phyloP scores from a whole-genome alignment of 2,329 filamentous ascomycete genomes.

The Colletotrichum lupini region DNA sequence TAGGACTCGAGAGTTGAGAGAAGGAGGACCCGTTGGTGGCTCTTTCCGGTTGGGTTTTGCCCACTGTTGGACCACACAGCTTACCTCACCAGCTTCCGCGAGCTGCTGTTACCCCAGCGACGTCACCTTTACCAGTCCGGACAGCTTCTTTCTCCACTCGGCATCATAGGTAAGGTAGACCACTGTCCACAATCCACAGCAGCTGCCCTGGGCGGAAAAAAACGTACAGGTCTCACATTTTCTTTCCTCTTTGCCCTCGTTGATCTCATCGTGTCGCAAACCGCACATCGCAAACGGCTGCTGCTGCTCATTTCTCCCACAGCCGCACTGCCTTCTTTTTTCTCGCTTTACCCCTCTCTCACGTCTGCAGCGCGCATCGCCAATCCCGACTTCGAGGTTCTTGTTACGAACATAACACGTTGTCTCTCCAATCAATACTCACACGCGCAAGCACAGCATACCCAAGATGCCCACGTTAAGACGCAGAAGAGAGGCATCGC shows the following conservation, averaged over 20 bases:
- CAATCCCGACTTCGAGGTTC: slow-evolving; percentile 7
- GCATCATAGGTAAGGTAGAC: slow-evolving; percentile 20
- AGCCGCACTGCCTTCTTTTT: slow-evolving; percentile 1
- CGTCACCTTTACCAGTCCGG: slow-evolving; percentile 34
- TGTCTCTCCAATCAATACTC: background rate
- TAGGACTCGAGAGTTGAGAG: background rate
- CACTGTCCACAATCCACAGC: slow-evolving; percentile 16
- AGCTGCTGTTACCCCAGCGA: slow-evolving; percentile 36
- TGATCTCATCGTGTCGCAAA: slow-evolving; percentile 29
- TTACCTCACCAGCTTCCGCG: slow-evolving; percentile 26
- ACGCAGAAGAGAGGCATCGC: slow-evolving; percentile 27
- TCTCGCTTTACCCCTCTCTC: slow-evolving; percentile 9
- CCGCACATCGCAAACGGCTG: slow-evolving; percentile 29
- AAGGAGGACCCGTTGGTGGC: background rate
- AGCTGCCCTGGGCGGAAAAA: slow-evolving; percentile 9
- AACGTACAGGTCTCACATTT: slow-evolving; percentile 28
- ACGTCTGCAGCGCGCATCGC: slow-evolving; percentile 4
- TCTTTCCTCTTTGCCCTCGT: slow-evolving; percentile 3
- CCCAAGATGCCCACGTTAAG: slow-evolving; percentile 33
- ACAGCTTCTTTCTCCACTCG: slow-evolving; percentile 30
- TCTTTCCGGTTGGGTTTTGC: background rate
- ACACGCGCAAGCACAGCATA: background rate
- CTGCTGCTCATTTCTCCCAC: slow-evolving; percentile 5
- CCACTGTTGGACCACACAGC: background rate
- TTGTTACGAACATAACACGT: background rate